Conservation (phyloP, 2,329 filamentous ascomycete species). For the Penicillium sclerotigenum region DNA sequence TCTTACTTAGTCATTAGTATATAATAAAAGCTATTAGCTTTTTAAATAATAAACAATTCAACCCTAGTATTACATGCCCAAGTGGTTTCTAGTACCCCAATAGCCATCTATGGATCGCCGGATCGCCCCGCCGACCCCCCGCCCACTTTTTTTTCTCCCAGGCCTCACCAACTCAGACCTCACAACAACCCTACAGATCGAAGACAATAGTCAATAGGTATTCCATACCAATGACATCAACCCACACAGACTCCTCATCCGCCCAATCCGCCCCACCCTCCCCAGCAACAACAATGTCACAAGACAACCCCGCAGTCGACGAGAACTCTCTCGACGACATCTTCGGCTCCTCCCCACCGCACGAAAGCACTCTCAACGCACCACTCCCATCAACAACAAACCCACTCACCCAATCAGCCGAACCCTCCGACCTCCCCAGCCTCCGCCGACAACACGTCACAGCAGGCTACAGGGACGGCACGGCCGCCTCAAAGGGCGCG, state of each 20-base stretch:
- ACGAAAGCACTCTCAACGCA: neutral
- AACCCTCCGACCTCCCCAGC: conserved; percentile 68
- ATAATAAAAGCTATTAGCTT: neutral
- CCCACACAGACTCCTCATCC: conserved; percentile 15
- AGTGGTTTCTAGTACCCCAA: neutral
- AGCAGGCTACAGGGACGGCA: conserved; percentile 85
- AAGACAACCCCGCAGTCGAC: conserved; percentile 17
- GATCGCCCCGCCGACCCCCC: conserved; percentile 2
- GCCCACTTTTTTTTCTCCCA: neutral
- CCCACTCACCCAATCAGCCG: neutral
- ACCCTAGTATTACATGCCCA: too few species aligned
- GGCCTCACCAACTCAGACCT: neutral
- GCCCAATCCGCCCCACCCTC: conserved; percentile 15
- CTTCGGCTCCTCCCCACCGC: conserved; percentile 41
- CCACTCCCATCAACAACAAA: neutral
- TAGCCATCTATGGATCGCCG: neutral
- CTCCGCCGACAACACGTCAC: conserved; percentile 75
- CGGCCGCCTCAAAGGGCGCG: conserved; percentile 69
- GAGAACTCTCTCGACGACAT: conserved; percentile 40
- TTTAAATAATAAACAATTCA: neutral
- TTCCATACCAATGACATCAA: neutral
- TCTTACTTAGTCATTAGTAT: neutral
- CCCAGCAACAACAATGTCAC: conserved; percentile 25
- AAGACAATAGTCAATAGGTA: neutral
- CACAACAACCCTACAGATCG: neutral